A percentile compares a stretch with the other conserved stretches of the same genome.
phyloP scores from a whole-genome alignment of 352 stramenopile genomes.

The Phytophthora agathidicida region DNA sequence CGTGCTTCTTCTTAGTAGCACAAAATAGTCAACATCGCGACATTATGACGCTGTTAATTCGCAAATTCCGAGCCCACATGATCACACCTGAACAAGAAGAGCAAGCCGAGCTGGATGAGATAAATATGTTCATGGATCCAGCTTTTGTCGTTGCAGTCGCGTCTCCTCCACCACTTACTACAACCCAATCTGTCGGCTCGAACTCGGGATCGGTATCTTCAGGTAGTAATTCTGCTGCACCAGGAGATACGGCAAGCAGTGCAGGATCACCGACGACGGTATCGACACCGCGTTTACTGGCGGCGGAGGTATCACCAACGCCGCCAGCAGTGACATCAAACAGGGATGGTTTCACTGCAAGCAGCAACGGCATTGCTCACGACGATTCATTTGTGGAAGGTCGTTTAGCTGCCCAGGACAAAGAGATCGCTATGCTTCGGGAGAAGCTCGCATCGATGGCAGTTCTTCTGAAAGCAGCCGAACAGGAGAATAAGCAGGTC shows the following conservation, averaged over 20 bases:
- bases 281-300: conserved; percentile 5
- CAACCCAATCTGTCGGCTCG: conserved; percentile 8
- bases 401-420: conserved; percentile 65
- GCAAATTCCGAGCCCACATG: conserved; percentile 65
- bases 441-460: conserved; percentile 74
- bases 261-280: conserved; percentile 20
- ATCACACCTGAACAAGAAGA: conserved; percentile 61
- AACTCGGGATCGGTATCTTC: conserved; percentile 25
- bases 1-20: conserved; percentile 79
- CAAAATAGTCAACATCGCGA: conserved; percentile 83
- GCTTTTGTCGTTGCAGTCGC: conserved; percentile 39
- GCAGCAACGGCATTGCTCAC: conserved; percentile 1
- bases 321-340: conserved; percentile 9
- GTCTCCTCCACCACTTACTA: conserved; percentile 1
- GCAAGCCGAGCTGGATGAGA: conserved; percentile 60
- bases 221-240: conserved; percentile 21
- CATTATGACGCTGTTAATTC: conserved; percentile 75
- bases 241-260: conserved; percentile 24
- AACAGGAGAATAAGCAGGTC: conserved; percentile 71
- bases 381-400: conserved; percentile 59
- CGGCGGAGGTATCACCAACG: conserved; percentile 9
- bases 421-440: conserved; percentile 73
- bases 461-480: conserved; percentile 62
- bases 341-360: conserved; percentile 23
- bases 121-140: conserved; percentile 76